Percentiles rank a stretch among this genome's conserved stretches.
Evolutionary conservation across 805 yeast species (phyloP).

Genomic region (Sungouiella thailandica): DNA sequence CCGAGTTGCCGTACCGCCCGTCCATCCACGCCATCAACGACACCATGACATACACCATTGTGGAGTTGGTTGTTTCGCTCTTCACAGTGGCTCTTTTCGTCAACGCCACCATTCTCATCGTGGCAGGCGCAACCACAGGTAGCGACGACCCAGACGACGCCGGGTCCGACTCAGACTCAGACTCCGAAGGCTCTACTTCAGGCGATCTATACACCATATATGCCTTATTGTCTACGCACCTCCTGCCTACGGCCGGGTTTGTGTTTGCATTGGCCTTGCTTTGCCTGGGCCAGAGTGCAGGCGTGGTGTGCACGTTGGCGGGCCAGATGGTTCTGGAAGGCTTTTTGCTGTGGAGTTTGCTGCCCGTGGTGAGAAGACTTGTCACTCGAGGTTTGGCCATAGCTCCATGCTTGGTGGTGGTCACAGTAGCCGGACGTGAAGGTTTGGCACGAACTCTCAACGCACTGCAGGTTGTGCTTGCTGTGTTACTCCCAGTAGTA

Average conservation of each 20-base stretch:
- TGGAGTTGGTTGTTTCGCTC: conserved; percentile 75
- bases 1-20: conserved; percentile 53
- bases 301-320: conserved; percentile 88
- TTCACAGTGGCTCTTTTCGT: conserved; percentile 90
- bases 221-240: conserved; percentile 58
- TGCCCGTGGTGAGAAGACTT: conserved; percentile 77
- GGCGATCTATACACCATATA: conserved; percentile 85
- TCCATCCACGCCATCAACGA: conserved; percentile 75
- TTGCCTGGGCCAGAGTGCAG: conserved; percentile 93
- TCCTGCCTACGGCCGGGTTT: conserved; percentile 82
- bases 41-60: conserved; percentile 74
- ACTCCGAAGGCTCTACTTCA: conserved; percentile 29
- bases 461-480: conserved; percentile 76
- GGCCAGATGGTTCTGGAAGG: conserved; percentile 95
- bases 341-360: conserved; percentile 70
- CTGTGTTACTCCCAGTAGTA: conserved; percentile 78
- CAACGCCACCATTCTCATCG: conserved; percentile 82
- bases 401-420: conserved; percentile 76
- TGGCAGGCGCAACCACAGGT: conserved; percentile 83
- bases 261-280: conserved; percentile 85
- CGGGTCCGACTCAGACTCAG: conserved; percentile 15
- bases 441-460: conserved; percentile 75
- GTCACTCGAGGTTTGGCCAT: conserved; percentile 81
- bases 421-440: conserved; percentile 68
- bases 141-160: conserved; percentile 15